Conservation (phyloP, 768 basidiomycete species). For the Phaeolepiota aurea region DNA sequence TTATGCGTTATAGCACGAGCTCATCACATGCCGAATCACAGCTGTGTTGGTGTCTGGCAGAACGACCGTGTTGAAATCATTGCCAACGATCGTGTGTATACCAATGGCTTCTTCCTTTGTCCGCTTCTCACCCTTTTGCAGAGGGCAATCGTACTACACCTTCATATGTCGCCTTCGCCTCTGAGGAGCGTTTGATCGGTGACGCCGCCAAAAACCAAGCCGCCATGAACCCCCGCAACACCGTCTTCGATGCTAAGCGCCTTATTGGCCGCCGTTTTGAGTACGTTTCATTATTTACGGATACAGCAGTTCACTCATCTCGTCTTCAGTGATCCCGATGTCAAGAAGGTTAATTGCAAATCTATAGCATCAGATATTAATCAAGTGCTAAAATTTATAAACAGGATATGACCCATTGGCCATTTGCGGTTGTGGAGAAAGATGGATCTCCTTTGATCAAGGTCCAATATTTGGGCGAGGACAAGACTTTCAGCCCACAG, state of each 20-base stretch:
- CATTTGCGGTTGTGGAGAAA: conserved; percentile 93
- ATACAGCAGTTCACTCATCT: conserved; percentile 6
- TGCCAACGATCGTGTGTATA: conserved; percentile 81
- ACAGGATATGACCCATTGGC: conserved; percentile 95
- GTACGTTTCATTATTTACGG: conserved; percentile 33
- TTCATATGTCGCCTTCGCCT: conserved; percentile 97
- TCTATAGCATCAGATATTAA: conserved; percentile 10
- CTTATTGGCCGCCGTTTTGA: conserved; percentile 97
- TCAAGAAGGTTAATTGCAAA: conserved; percentile 61
- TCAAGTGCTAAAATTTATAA: conserved; percentile 8
- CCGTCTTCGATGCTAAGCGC: conserved; percentile 98
- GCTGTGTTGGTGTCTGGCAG: conserved; percentile 99
- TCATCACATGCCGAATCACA: conserved; percentile 26
- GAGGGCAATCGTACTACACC: conserved; percentile 99
- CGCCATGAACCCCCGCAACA: conserved; percentile 99
- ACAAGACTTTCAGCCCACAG: conserved; percentile 94
- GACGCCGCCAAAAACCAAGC: conserved; percentile 99
- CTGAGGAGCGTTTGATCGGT: conserved; percentile 94
- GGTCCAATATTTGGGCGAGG: conserved; percentile 91
- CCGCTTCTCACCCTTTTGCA: conserved; percentile 17
- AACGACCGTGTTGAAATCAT: conserved; percentile 99
- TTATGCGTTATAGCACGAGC: conserved; percentile 4
- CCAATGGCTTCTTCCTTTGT: not conserved
- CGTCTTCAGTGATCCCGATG: conserved; percentile 71
- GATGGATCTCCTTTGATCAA: conserved; percentile 96